Evolutionary conservation across 306 rosid genomes (phyloP), one percentile per base, ranked within the genome.

Genomic region (Glycyrrhiza uralensis): DNA sequence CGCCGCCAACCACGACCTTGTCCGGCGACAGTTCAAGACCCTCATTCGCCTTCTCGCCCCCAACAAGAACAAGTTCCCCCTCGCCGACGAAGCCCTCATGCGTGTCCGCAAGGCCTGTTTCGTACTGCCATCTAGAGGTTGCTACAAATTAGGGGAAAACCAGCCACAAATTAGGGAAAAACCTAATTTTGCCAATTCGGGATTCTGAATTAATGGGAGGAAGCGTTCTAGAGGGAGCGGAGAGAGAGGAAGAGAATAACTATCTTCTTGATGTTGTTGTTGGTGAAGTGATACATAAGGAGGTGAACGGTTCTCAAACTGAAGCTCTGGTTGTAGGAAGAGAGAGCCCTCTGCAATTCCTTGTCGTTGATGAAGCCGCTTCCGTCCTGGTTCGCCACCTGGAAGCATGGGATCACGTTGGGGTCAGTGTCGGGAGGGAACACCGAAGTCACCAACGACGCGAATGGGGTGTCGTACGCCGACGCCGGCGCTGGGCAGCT

Each of bases 361-460:
- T n/a, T n/a, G n/a, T n/a, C n/a, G n/a, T n/a, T n/a, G n/a, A n/a
- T n/a, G n/a, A n/a, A n/a, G n/a, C n/a, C n/a, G n/a, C n/a, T n/a
- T n/a, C n/a, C n/a, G n/a, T n/a, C n/a, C n/a, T n/a, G n/a, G n/a
- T n/a, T 96, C 4, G 96, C 98, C 67, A 87, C 0, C 78, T 83
- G 90, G 39, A 92, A 92, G 87, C 98, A 92, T 0, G 98, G 84
- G 1, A 92, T 63, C 14, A 92, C 71, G 79, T 24, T 90, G 1
- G 98, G 98, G 76, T 92, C 94, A 3, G 94, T 92, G 1, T 94
- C 96, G 0, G 96, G 98, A 1, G 98, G 96, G 69, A 92, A 92
- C 17, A 77, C 57, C 62, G 98, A 89, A n/a, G n/a, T n/a, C n/a
- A n/a, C n/a, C n/a, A n/a, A 86, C n/a, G 96, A 87, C 30, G 85